A percentile compares a stretch with the other conserved stretches of the same genome.
Evolutionary conservation across 2,329 filamentous ascomycete genomes (phyloP).

Genomic region (Fonsecaea erecta): DNA sequence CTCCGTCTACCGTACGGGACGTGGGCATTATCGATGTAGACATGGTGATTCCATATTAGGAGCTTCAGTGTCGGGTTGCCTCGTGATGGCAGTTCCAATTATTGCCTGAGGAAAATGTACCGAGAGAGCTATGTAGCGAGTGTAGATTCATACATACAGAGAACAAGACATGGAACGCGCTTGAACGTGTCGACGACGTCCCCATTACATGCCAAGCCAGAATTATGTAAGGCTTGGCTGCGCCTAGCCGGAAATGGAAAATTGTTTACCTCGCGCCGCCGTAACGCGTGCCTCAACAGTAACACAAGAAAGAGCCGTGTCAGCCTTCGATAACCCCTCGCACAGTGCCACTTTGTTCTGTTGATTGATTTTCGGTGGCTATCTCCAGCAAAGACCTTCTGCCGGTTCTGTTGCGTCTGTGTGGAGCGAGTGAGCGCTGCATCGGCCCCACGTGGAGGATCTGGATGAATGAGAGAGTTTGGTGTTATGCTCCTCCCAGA

Average conservation of each 20-base stretch:
- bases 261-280: neutral
- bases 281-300: neutral
- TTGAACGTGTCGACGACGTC: neutral
- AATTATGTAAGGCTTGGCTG: neutral
- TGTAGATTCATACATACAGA: neutral
- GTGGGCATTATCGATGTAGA: neutral
- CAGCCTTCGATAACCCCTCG: no score
- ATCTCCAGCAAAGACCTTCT: neutral
- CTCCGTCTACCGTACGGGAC: conserved; percentile 11
- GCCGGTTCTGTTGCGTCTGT: neutral
- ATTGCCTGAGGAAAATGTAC: neutral
- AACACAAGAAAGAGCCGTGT: no score
- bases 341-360: neutral
- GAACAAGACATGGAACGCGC: no score
- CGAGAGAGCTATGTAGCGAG: neutral
- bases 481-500: neutral
- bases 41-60: neutral
- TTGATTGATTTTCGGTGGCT: neutral
- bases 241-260: neutral
- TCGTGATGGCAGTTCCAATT: neutral
- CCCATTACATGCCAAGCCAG: neutral
- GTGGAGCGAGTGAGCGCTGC: neutral
- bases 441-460: neutral
- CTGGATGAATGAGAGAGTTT: neutral
- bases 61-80: neutral